phyloP scores from a whole-genome alignment of 352 stramenopile species.

The Phytophthora ramorum region DNA sequence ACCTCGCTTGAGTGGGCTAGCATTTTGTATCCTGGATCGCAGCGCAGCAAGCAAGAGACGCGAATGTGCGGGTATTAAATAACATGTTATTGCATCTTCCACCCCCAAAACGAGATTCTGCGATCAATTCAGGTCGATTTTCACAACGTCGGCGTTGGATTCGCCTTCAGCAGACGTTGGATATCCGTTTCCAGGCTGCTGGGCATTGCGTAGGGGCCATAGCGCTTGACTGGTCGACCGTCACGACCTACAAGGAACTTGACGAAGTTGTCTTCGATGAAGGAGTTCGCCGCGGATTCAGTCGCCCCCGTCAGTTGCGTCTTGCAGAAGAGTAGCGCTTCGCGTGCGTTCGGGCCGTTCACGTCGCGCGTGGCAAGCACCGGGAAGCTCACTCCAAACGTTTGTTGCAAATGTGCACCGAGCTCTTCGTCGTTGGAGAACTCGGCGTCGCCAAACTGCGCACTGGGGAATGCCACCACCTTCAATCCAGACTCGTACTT shows the following conservation, averaged over 20 bases:
- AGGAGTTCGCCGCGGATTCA: constrained; percentile 41
- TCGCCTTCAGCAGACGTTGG: constrained; percentile 33
- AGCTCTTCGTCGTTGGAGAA: constrained; percentile 46
- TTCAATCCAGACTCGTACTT: constrained; percentile 71
- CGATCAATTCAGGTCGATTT: not conserved
- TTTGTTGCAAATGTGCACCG: constrained; percentile 19
- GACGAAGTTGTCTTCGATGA: constrained; percentile 91
- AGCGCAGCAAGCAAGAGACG: constrained; percentile 19
- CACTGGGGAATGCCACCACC: constrained; percentile 85
- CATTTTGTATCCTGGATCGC: constrained; percentile 18
- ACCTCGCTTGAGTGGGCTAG: not conserved
- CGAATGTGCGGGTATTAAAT: constrained; percentile 35
- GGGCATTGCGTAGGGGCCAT: constrained; percentile 20
- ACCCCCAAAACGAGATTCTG: constrained; percentile 1
- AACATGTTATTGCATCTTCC: constrained; percentile 40
- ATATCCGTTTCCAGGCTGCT: constrained; percentile 44
- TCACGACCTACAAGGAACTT: constrained; percentile 91
- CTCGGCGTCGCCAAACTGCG: constrained; percentile 88
- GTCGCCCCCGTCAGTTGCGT: constrained; percentile 54
- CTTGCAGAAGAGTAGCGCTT: constrained; percentile 88
- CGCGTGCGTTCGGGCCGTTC: constrained; percentile 82
- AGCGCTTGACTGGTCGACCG: constrained; percentile 80
- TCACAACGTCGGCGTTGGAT: not conserved
- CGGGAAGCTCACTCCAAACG: constrained; percentile 44
- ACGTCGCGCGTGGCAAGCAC: constrained; percentile 84